Conservation (phyloP, 495 filamentous ascomycete genomes). For the Neurospora tetraspora region DNA sequence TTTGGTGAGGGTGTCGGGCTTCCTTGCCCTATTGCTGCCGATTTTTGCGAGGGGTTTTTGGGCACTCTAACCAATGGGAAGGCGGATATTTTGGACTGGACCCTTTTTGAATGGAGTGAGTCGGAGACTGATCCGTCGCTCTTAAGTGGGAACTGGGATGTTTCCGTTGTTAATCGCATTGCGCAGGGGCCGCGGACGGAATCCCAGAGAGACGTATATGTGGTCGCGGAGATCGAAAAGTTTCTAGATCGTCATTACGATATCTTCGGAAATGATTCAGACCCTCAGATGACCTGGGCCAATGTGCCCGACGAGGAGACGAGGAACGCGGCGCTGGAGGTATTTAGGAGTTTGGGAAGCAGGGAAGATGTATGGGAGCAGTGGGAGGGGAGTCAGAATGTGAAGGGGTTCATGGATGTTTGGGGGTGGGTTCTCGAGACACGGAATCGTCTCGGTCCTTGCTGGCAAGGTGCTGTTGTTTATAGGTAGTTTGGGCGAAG, state of each 20-base stretch:
- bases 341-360: not conserved
- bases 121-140: not conserved
- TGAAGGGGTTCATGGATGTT: not conserved
- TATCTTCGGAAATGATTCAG: not conserved
- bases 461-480: not conserved
- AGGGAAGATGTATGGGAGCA: not conserved
- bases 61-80: not conserved
- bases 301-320: not conserved
- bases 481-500: not conserved
- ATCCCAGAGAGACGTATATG: not conserved
- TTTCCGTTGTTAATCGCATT: not conserved
- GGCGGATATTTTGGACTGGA: not conserved
- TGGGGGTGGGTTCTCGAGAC: not conserved
- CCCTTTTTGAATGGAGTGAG: not conserved
- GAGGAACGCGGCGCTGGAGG: not conserved
- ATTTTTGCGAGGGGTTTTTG: not conserved
- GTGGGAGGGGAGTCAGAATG: not conserved
- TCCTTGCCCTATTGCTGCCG: not conserved
- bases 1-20: not conserved
- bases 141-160: not conserved
- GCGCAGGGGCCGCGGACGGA: not conserved
- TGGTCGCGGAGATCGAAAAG: not conserved
- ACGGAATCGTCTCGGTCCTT: not conserved
- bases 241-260: not conserved
- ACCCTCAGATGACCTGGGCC: not conserved